Evolutionary conservation across 306 rosid species (phyloP), one percentile per base, ranked within the genome.

Genomic region (Prunus fruticosa): DNA sequence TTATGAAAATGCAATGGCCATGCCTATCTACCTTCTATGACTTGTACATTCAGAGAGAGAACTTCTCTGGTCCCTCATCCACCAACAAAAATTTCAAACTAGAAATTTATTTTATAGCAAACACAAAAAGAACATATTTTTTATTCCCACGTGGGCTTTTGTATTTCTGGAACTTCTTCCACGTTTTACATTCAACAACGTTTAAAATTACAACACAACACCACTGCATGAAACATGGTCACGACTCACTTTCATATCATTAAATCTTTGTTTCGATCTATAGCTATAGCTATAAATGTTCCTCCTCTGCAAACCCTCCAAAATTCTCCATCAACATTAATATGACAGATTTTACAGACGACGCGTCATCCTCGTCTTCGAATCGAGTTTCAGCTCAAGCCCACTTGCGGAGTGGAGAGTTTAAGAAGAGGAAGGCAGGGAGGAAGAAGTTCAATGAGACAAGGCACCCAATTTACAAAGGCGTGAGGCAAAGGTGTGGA

Each of bases 371-470:
- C 32, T 38, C 75, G 1, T 61, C 66, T 61, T 78, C 82, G 12
- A 23, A n/a, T 27, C 58, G 49, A 6, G 34, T 57, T 13, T 15
- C 27, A 16, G 54, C 22, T 6, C 76, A 38, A 56, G 41, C 27
- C 41, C 69, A 67, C 11, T 13, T 45, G 15, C 32, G 12, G 14
- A 72, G 19, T 3, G 64, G 41, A 10, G 79, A 66, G 81, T 27
- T 63, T 75, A 46, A 82, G 53, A 93, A 87, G 83, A 65, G 89
- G 53, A 93, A 52, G 34, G 84, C 86, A 0, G 91, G 92, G 2
- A 84, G 93, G 77, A 89, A 89, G 86, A 90, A 93, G 82, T 83
- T 93, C 70, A 83, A 76, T 3, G 94, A 93, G 81, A 93, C 96
- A 1, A 83, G 96, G 0, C 96, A 93, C 74, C 98, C 96, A 0